Evolutionary conservation across 805 yeast species (phyloP).

Genomic region (Priceomyces carsonii): DNA sequence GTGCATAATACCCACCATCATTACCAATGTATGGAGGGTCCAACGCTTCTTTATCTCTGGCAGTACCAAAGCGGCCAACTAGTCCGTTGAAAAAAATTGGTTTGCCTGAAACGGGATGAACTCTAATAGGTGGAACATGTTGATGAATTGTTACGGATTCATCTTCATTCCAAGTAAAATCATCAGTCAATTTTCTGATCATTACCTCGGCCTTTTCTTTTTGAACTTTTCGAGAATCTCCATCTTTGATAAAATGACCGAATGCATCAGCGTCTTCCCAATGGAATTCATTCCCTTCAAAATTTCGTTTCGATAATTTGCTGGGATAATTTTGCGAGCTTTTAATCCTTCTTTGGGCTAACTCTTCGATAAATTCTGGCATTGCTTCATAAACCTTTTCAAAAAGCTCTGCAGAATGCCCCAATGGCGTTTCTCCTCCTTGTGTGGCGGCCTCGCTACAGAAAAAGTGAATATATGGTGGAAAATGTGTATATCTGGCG

Average conservation of each 20-base stretch:
- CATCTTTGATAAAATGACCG: conserved; percentile 24
- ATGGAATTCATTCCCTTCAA: not conserved
- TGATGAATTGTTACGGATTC: conserved; percentile 25
- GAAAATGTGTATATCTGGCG: too few relatives aligned
- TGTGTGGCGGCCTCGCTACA: too few relatives aligned
- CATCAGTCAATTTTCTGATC: conserved; percentile 22
- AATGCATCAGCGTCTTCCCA: conserved; percentile 32
- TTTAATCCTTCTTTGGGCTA: too few relatives aligned
- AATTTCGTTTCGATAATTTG: too few relatives aligned
- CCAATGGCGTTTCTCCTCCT: too few relatives aligned
- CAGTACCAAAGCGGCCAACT: conserved; percentile 7
- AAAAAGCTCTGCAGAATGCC: too few relatives aligned
- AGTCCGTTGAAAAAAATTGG: conserved; percentile 12
- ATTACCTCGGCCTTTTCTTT: conserved; percentile 23
- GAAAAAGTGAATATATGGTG: too few relatives aligned
- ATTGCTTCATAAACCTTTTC: too few relatives aligned
- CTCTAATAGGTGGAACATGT: conserved; percentile 15
- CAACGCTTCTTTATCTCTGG: not conserved
- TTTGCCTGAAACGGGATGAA: conserved; percentile 4
- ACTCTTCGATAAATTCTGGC: too few relatives aligned
- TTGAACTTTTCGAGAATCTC: conserved; percentile 21
- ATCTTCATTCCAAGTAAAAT: conserved; percentile 23
- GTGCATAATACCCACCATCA: not conserved
- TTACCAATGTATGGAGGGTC: not conserved
- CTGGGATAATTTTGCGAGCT: too few relatives aligned